Evolutionary conservation across 2,329 filamentous ascomycete species (phyloP).

Genomic region (Bipolaris bicolor): DNA sequence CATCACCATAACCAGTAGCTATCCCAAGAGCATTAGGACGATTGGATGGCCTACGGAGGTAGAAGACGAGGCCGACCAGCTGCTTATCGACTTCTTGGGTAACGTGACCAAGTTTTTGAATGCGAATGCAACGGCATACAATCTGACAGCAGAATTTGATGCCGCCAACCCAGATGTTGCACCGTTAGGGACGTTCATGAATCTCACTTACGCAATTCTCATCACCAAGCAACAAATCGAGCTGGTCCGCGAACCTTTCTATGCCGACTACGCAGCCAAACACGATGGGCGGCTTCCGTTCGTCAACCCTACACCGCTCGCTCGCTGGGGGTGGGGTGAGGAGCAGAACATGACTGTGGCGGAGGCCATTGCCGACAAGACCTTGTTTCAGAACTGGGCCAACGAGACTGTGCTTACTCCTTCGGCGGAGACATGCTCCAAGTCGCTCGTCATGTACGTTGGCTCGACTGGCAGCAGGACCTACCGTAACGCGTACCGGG

Average conservation of each 20-base stretch:
- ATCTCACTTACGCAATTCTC: conserved; percentile 55
- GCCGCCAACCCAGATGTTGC: conserved; percentile 40
- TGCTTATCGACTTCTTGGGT: conserved; percentile 52
- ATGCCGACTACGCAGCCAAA: conserved; percentile 55
- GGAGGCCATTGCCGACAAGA: conserved; percentile 58
- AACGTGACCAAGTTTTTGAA: conserved; percentile 54
- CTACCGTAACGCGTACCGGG: conserved; percentile 55
- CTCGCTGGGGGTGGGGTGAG: conserved; percentile 57
- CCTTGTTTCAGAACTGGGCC: conserved; percentile 57
- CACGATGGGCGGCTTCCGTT: conserved; percentile 57
- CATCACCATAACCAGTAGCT: conserved; percentile 51
- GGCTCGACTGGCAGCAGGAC: conserved; percentile 47
- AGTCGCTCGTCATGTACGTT: conserved; percentile 58
- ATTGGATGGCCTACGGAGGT: conserved; percentile 50
- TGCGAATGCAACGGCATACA: conserved; percentile 46
- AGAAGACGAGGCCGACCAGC: conserved; percentile 42
- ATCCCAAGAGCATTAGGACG: conserved; percentile 52
- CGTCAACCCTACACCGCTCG: conserved; percentile 57
- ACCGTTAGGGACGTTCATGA: conserved; percentile 48
- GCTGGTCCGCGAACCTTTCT: conserved; percentile 58
- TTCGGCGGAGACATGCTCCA: conserved; percentile 55
- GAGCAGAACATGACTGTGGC: conserved; percentile 48
- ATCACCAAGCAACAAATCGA: conserved; percentile 56
- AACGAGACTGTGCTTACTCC: conserved; percentile 54
- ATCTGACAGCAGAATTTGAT: conserved; percentile 48